Evolutionary conservation across 2,329 filamentous ascomycete genomes (phyloP), one percentile per base, ranked within the genome.

Genomic region (Trichoderma aggressivum): DNA sequence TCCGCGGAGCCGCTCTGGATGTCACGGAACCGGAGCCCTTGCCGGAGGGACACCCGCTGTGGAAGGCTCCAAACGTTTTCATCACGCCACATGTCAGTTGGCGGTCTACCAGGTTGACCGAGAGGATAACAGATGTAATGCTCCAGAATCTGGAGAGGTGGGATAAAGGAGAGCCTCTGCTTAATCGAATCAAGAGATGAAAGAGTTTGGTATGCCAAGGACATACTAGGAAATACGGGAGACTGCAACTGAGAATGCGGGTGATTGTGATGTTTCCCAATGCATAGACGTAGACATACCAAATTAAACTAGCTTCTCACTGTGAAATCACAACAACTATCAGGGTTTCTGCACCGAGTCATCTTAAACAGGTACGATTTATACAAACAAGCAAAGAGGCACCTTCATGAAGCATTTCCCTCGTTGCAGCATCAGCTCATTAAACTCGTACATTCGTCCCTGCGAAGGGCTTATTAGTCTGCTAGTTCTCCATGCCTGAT

Each of bases 1-100:
- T 81, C 55, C 60, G 82, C 18, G 91, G 91, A 12, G 91, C 91
- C 0, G 90, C 90, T 3, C 78, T 93, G 32, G 91, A 93, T 78
- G 91, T 93, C 0, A 89, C 91, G 1, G 90, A 93, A 73, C 91
- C 91, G 0, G 91, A 94, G 78, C 91, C 91, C 0, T 77, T 94
- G 72, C 90, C 91, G 0, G 76, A 81, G 14, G 87, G 89, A 28
- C 86, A 90, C 76, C 85, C 87, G 72, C 79, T 94, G 30, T 93
- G 91, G 89, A 86, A 84, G 61, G 82, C 88, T 56, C 85, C 87
- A 3, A 92, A 93, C 78, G 83, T 90, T 18, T 85, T 90, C 72
- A 86, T 93, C 62, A 80, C 81, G 11, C 82, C 82, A 4, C 82
- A 84, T 67, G 72, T 82, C 21, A 79, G 77, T 30, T 81, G 80